These are phyloP conservation scores for Xylaria grammica DNA, from an alignment of 495 filamentous ascomycete genomes.

Conservation along the genomic window DNA sequence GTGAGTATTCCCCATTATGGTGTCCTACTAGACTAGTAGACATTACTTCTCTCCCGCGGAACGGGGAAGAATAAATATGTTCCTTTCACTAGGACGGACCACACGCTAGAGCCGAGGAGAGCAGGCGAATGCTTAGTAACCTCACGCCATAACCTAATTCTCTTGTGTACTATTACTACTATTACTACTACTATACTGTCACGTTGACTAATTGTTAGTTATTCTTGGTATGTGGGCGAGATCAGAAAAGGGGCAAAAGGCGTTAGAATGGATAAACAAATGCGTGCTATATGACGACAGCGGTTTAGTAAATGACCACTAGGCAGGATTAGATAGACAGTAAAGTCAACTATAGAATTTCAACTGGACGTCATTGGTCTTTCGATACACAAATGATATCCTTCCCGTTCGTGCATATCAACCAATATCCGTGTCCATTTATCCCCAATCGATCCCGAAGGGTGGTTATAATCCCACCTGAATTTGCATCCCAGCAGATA, in stretches of 20 bases:
- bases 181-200: no score
- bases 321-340: background rate
- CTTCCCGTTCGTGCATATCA: no score
- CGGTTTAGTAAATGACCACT: background rate
- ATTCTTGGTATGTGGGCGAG: background rate
- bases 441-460: no score
- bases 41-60: no score
- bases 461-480: no score
- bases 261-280: background rate
- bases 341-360: background rate
- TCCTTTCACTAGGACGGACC: background rate
- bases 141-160: background rate
- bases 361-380: background rate
- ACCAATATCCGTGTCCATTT: no score
- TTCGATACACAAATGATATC: background rate
- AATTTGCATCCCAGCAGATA: no score
- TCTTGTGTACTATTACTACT: conserved; percentile 20
- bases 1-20: no score
- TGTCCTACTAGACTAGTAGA: no score
- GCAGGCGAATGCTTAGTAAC: no score
- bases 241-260: background rate
- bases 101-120: background rate
- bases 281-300: background rate
- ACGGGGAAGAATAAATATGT: background rate
- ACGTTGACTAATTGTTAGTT: background rate